These are phyloP conservation scores for Kurtzmaniella fragi DNA, from an alignment of 805 yeast genomes.

Conservation along the genomic window DNA sequence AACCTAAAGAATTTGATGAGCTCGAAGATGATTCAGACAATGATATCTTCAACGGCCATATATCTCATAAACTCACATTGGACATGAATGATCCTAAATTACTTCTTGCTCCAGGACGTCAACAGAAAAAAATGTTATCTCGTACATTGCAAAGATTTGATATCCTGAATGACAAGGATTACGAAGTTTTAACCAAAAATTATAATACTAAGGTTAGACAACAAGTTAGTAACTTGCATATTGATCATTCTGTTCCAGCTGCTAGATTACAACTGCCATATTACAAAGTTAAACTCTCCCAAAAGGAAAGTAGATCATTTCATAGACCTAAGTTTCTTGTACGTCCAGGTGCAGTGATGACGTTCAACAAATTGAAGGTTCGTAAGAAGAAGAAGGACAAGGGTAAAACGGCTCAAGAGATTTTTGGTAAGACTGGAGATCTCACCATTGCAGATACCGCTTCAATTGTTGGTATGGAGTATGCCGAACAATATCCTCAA, in stretches of 20 bases:
- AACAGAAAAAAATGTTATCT: constrained; percentile 23
- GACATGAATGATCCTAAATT: constrained; percentile 88
- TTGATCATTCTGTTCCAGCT: constrained; percentile 92
- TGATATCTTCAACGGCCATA: constrained; percentile 66
- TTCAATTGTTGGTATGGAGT: constrained; percentile 73
- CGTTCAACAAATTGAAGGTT: constrained; percentile 66
- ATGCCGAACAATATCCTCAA: constrained; percentile 83
- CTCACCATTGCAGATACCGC: constrained; percentile 82
- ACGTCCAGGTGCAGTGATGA: constrained; percentile 72
- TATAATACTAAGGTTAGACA: constrained; percentile 90
- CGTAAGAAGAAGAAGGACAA: constrained; percentile 88
- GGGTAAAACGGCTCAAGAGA: constrained; percentile 73
- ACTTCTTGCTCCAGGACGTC: constrained; percentile 47
- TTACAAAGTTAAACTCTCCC: constrained; percentile 71
- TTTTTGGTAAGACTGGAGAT: constrained; percentile 67
- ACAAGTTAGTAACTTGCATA: constrained; percentile 82
- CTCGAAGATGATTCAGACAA: constrained; percentile 4
- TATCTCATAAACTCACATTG: constrained; percentile 42
- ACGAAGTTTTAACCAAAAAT: constrained; percentile 75
- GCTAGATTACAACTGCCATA: constrained; percentile 82
- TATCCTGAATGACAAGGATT: constrained; percentile 83
- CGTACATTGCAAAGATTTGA: constrained; percentile 62
- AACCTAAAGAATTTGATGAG: constrained; percentile 1
- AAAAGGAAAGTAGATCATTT: constrained; percentile 65
- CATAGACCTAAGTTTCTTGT: constrained; percentile 76